phyloP scores from a whole-genome alignment of 2,329 filamentous ascomycete genomes.

The Escovopsis weberi region DNA sequence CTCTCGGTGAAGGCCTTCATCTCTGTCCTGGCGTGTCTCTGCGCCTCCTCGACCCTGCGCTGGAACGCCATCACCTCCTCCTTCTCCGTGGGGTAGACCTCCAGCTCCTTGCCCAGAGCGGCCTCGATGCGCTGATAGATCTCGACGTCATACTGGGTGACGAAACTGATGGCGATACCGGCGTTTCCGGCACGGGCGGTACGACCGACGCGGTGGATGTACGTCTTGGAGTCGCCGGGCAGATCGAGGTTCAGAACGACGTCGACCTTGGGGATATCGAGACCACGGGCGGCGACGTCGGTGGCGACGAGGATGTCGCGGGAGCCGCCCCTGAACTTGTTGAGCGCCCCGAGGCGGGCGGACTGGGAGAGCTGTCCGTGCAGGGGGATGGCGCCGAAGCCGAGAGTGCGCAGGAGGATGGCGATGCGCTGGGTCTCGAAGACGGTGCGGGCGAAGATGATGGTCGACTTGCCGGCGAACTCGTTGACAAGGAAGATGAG shows the following conservation, averaged over 20 bases:
- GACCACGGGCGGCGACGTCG: conserved; percentile 82
- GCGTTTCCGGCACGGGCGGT: conserved; percentile 78
- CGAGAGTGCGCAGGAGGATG: conserved; percentile 68
- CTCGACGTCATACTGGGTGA: conserved; percentile 80
- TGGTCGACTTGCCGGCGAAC: conserved; percentile 69
- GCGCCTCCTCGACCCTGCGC: conserved; percentile 66
- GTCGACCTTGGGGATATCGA: conserved; percentile 88
- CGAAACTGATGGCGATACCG: conserved; percentile 64
- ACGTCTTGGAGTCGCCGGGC: conserved; percentile 75
- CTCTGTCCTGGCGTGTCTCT: conserved; percentile 62
- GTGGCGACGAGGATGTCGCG: conserved; percentile 83
- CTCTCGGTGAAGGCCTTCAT: conserved; percentile 70
- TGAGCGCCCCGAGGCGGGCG: conserved; percentile 69
- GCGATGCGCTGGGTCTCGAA: conserved; percentile 79
- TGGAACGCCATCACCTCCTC: conserved; percentile 78
- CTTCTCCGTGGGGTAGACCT: conserved; percentile 54
- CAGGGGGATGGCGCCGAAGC: conserved; percentile 80
- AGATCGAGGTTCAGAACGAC: conserved; percentile 77
- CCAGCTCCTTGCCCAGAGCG: conserved; percentile 63
- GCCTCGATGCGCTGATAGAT: conserved; percentile 70
- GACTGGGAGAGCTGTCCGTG: conserved; percentile 88
- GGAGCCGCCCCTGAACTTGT: conserved; percentile 73
- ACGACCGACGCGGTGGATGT: conserved; percentile 78
- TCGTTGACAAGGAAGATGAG: conserved; percentile 79
- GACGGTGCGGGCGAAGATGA: conserved; percentile 86